Conservation (phyloP, 495 filamentous ascomycete genomes). For the Tuber calosporum region DNA sequence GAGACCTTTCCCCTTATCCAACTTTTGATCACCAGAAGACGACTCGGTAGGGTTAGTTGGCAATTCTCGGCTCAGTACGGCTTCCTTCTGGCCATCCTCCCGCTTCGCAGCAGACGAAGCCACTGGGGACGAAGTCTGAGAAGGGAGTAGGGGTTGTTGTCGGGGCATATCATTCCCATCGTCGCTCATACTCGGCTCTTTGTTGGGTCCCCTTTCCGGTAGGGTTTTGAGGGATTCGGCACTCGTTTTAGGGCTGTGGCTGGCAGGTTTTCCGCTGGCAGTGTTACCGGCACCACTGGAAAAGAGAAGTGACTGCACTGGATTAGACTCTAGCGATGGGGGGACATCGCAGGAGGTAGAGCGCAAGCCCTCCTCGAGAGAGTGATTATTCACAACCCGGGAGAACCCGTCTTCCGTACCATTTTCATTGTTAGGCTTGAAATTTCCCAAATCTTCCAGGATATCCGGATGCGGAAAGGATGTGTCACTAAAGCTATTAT, state of each 20-base stretch:
- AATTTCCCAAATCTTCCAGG: neutral
- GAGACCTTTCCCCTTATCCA: neutral
- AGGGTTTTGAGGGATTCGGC: neutral
- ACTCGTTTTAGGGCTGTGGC: neutral
- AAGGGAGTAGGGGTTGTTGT: neutral
- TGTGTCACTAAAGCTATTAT: neutral
- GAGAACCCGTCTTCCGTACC: neutral
- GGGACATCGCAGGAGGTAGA: neutral
- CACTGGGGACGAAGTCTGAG: neutral
- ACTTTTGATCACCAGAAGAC: neutral
- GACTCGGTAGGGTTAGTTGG: neutral
- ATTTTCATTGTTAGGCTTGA: neutral
- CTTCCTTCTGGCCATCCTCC: neutral
- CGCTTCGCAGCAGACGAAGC: neutral
- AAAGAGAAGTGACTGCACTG: neutral
- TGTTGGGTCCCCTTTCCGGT: neutral
- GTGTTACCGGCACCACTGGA: neutral
- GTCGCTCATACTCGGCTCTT: neutral
- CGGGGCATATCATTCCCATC: neutral
- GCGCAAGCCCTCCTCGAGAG: neutral
- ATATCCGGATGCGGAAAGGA: neutral
- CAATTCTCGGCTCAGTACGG: neutral
- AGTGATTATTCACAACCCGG: neutral
- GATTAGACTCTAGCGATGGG: neutral
- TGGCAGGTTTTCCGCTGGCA: neutral